Conservation (phyloP, 129 eudicot genomes). For the Lactuca saligna region DNA sequence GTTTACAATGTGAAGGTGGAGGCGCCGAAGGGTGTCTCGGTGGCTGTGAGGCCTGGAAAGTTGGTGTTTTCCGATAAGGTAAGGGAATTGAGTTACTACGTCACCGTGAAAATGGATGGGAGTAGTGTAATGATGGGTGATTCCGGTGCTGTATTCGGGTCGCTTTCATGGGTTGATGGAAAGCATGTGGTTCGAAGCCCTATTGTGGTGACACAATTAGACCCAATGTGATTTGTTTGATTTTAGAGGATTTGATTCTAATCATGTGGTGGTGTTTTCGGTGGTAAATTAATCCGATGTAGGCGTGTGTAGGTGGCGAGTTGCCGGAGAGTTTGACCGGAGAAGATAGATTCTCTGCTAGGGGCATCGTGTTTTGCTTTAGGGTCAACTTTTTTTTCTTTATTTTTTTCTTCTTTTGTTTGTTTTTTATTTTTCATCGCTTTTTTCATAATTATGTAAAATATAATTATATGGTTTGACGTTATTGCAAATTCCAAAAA, state of each 20-base stretch:
- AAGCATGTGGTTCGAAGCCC: slow-evolving; percentile 90
- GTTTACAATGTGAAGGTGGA: slow-evolving; percentile 54
- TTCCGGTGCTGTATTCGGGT: slow-evolving; percentile 76
- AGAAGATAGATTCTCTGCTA: slow-evolving; percentile 29
- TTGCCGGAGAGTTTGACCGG: slow-evolving; percentile 29
- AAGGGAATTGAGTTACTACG: slow-evolving; percentile 58
- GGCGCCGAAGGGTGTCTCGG: slow-evolving; percentile 61
- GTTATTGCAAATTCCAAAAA: not conserved
- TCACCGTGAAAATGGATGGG: slow-evolving; percentile 55
- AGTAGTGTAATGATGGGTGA: slow-evolving; percentile 50
- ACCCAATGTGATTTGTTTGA: slow-evolving; percentile 48
- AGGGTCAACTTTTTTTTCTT: slow-evolving; percentile 8
- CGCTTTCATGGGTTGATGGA: slow-evolving; percentile 78
- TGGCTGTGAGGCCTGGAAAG: slow-evolving; percentile 57
- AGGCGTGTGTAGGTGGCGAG: slow-evolving; percentile 26
- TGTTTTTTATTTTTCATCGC: slow-evolving; percentile 11
- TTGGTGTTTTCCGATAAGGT: slow-evolving; percentile 56
- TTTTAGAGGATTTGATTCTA: not conserved
- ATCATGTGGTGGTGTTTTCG: slow-evolving; percentile 32
- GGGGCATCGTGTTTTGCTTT: slow-evolving; percentile 13
- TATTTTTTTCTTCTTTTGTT: not conserved
- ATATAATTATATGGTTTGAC: slow-evolving; percentile 28
- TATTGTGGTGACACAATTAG: slow-evolving; percentile 69
- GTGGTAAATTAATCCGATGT: slow-evolving; percentile 23
- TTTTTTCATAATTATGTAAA: slow-evolving; percentile 21